Base-by-base conservation (phyloP, 108 stramenopile genomes). In the Epipyxis sp. region DNA sequence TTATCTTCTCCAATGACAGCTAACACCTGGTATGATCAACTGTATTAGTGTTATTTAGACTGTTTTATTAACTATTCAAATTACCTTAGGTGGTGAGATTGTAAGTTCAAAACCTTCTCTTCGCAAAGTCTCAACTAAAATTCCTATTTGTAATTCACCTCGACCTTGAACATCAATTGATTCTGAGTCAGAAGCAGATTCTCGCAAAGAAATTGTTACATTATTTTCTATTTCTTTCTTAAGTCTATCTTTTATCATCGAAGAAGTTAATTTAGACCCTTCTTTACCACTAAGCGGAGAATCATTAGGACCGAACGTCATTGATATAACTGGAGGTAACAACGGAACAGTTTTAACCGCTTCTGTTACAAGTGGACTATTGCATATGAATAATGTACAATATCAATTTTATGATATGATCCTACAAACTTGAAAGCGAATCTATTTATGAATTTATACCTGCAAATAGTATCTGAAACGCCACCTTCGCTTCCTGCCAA, bases 61-160 rank as follows among this genome's bases (percentile, higher is more conserved):
- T n/a, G n/a, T n/a, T n/a, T n/a, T n/a, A n/a, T n/a, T n/a, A n/a
- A n/a, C n/a, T n/a, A n/a, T n/a, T n/a, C n/a, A n/a, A n/a, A n/a
- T 6, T 10, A 74, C 71, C 20, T 57, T 39, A 46, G 71, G 71
- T 37, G 71, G 71, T 43, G 71, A 74, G 29, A 74, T 42, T 34
- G 71, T 74, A 39, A 74, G 71, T 25, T 74, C 71, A 25, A 35
- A 74, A 29, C 71, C 71, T 25, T 74, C 71, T 57, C 71, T 27
- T 20, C 71, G 71, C 71, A 74, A 43, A 3, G 71, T 35, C 71
- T 74, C 71, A 16, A 74, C 50, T 30, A 74, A 57, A 74, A 74
- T 74, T 30, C 71, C 71, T 6, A 74, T 35, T 74, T 74, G 71
- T 32, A 74, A 57, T 25, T 74, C 71, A 35, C 71, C 71, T n/a